Evolutionary conservation across 2,329 filamentous ascomycete genomes (phyloP).

Genomic region (Parafenestella ontariensis): DNA sequence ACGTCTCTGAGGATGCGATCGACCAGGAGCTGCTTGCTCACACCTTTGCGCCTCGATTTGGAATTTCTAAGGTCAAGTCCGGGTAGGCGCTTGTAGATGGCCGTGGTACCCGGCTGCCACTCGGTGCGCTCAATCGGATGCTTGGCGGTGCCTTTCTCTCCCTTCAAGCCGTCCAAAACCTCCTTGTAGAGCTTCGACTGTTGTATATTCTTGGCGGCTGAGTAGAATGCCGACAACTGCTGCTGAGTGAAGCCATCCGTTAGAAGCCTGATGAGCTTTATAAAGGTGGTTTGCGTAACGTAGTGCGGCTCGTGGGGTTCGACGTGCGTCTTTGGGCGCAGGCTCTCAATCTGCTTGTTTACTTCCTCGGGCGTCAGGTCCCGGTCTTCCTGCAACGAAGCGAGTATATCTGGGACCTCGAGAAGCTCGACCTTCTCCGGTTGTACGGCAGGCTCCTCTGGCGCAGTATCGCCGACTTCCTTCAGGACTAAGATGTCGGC

Average conservation of each 20-base stretch:
- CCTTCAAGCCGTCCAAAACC: conserved; percentile 24
- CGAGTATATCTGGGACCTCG: conserved; percentile 33
- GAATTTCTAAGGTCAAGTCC: conserved; percentile 18
- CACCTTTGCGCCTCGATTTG: conserved; percentile 12
- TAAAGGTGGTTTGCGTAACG: conserved; percentile 34
- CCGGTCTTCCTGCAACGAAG: conserved; percentile 33
- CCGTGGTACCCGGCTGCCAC: conserved; percentile 43
- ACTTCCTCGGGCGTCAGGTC: conserved; percentile 38
- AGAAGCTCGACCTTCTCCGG: conserved; percentile 9
- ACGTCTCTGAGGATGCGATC: conserved; percentile 44
- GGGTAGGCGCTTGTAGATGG: conserved; percentile 33
- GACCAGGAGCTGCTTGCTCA: conserved; percentile 40
- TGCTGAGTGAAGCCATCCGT: conserved; percentile 34
- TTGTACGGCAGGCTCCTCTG: neutral
- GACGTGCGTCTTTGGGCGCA: conserved; percentile 33
- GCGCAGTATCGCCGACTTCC: conserved; percentile 25
- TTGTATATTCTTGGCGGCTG: conserved; percentile 31
- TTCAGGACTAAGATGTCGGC: conserved; percentile 46
- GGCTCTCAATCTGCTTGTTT: conserved; percentile 37
- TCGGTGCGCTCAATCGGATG: conserved; percentile 31
- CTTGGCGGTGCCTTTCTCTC: conserved; percentile 19
- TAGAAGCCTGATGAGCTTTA: conserved; percentile 33
- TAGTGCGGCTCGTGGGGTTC: conserved; percentile 35
- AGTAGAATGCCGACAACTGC: conserved; percentile 44
- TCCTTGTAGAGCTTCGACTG: conserved; percentile 20